Evolutionary conservation across 2,329 filamentous ascomycete genomes (phyloP), one percentile per base, ranked within the genome.

Genomic region (Pseudocercospora vitis): DNA sequence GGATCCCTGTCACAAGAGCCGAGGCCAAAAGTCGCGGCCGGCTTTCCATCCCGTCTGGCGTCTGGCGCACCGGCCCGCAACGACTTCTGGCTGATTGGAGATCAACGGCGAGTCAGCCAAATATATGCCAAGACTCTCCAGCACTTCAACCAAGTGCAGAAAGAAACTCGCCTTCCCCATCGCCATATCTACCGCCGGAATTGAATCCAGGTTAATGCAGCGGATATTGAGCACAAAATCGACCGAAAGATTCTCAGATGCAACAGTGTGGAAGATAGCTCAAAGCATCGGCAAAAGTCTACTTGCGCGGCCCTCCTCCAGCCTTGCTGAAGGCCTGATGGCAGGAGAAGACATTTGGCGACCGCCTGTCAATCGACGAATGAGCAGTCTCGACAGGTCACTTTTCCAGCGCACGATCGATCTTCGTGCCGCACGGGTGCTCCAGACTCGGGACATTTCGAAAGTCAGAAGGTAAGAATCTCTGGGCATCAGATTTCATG

Each of bases 381-480:
- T 89, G 76, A 85, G 85, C 68, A 81, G 82, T 46, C 83, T 99
- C 59, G 91, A 99, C 74, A 85, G 89, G 62, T 80, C 86, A 12
- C 85, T 95, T 59, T 97, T 97, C 76, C 78, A 82, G 48, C 89
- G 86, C 70, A 88, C 80, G 1, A 75, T 96, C 51, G 84, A 86
- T 19, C 77, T 92, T 19, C 82, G 90, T 7, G 91, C 91, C 2
- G 92, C 91, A 5, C 82, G 87, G 31, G 78, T 97, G 39, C 81
- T 83, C 60, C 87, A 94, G 68, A 81, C 81, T 56, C 87, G 83
- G 62, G 82, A 90, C 64, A 90, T 97, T 52, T 81, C 86, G 19
- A 81, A 78, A 59, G 85, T 88, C 69, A 82, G 88, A 58, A 42
- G 37, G 37, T 42, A 42, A 4, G 33, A 7, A 12, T 24, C 16